Base-by-base conservation (phyloP, 495 filamentous ascomycete species). In the Penicillium cinerascens region DNA sequence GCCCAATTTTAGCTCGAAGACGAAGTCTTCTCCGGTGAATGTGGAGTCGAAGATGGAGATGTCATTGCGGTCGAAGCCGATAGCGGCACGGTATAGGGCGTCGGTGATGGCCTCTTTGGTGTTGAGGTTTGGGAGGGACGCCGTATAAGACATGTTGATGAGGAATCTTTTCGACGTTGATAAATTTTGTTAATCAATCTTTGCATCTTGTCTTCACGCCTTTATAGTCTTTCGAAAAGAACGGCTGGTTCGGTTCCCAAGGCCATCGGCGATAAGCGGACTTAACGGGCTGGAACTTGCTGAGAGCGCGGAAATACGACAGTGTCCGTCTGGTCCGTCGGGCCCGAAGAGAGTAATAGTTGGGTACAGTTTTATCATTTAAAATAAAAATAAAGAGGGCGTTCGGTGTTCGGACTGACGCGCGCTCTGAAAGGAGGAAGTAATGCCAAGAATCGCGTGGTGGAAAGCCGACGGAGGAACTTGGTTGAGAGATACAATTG, bases 21-120 rank as follows among this genome's bases (percentile, higher is more conserved):
- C 17, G 39, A 51, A 52, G 7, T 60, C 56, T 15, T 45, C 40
- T 5, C 17, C 6, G 7, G 44, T 41, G 37, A 68, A 65, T 16
- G 58, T 52, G 2, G 67, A 67, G 20, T 66, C 47, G 47, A 70
- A 61, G 17, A 72, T 58, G 5, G 42, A 35, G 3, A 44, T 9
- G 56, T 70, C 59, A 39, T 49, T 43, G 13, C 51, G 59, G 52
- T 72, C 69, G 22, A 70, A 52, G 35, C 27, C 59, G n/a, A 63
- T 33, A 7, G 65, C 54, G 44, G 20, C 42, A 2, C 69, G 69
- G 58, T 68, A 55, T 15, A 70, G 26, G 9, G 65, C 54, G 35
- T 72, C 69, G 35, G 54, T 29, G n/a, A 72, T 65, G 6, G 69
- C 69, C 43, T 70, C 67, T 8, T 35, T 42, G 13, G 18, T 21